Evolutionary conservation across 495 filamentous ascomycete species (phyloP).

Genomic region (Aspergillus sclerotiicarbonarius): DNA sequence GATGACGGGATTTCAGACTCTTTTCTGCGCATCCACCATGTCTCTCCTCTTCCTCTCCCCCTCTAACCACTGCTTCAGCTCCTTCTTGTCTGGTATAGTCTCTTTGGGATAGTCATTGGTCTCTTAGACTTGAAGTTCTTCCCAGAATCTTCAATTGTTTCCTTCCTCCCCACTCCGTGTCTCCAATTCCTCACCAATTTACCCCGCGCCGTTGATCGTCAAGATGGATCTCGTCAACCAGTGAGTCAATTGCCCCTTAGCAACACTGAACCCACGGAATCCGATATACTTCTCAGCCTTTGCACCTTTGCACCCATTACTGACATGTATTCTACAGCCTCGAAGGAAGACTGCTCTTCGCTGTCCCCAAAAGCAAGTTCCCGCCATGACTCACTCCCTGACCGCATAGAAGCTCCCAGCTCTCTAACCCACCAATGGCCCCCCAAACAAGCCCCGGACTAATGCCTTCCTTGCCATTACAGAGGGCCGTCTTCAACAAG

Average conservation of each 20-base stretch:
- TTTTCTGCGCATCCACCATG: background rate
- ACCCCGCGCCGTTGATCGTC: slow-evolving; percentile 30
- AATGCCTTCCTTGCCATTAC: slow-evolving; percentile 11
- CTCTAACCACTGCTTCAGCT: background rate
- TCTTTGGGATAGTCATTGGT: background rate
- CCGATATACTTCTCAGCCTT: background rate
- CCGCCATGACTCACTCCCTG: slow-evolving; percentile 20
- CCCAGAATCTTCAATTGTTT: background rate
- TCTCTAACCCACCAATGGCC: slow-evolving; percentile 6
- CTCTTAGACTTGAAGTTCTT: background rate
- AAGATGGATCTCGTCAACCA: slow-evolving; percentile 82
- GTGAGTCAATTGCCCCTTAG: slow-evolving; percentile 52
- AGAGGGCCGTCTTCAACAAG: slow-evolving; percentile 91
- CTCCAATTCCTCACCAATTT: slow-evolving; percentile 1
- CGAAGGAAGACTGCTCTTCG: slow-evolving; percentile 90
- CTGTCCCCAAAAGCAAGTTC: slow-evolving; percentile 90
- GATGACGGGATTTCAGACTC: slow-evolving; percentile 7
- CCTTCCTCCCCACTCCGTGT: background rate
- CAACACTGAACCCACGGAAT: background rate
- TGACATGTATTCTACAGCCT: slow-evolving; percentile 42
- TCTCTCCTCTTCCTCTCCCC: slow-evolving; percentile 5
- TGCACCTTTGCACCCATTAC: background rate
- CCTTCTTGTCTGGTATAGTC: background rate
- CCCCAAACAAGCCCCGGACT: slow-evolving; percentile 5
- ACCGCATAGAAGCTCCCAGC: background rate